phyloP scores from a whole-genome alignment of 345 rosid genomes.

The Melaleuca quinquenervia region DNA sequence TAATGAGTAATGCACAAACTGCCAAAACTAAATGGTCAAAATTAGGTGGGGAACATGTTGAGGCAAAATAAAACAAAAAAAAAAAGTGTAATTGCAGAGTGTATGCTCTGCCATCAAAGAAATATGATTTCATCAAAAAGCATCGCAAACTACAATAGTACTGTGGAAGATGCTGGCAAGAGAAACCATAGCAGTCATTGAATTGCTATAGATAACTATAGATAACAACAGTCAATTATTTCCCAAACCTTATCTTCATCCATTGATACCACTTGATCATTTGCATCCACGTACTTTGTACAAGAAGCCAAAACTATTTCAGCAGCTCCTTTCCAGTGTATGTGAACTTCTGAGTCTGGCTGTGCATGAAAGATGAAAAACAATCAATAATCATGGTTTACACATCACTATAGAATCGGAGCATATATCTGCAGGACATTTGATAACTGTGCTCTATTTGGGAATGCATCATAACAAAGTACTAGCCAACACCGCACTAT shows the following conservation, averaged over 20 bases:
- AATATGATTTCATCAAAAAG: fast-evolving
- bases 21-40: neutral
- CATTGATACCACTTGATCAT: slow-evolving; percentile 33
- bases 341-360: slow-evolving; percentile 56
- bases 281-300: slow-evolving; percentile 46
- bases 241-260: slow-evolving; percentile 58
- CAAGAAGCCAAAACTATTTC: slow-evolving; percentile 87
- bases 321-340: slow-evolving; percentile 99
- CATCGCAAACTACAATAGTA: neutral
- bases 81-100: neutral
- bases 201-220: neutral
- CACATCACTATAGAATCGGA: neutral
- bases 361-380: slow-evolving; percentile 6
- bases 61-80: neutral
- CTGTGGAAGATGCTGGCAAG: neutral
- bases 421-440: neutral
- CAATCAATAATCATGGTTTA: neutral
- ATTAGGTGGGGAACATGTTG: fast-evolving
- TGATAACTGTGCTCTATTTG: neutral
- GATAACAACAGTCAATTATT: neutral
- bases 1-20: neutral
- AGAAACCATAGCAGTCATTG: neutral
- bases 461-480: neutral
- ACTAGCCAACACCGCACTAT: neutral
- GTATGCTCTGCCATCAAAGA: neutral